These are phyloP conservation scores for Pleurotus djamor DNA, from an alignment of 768 basidiomycete species.

Conservation along the genomic window DNA sequence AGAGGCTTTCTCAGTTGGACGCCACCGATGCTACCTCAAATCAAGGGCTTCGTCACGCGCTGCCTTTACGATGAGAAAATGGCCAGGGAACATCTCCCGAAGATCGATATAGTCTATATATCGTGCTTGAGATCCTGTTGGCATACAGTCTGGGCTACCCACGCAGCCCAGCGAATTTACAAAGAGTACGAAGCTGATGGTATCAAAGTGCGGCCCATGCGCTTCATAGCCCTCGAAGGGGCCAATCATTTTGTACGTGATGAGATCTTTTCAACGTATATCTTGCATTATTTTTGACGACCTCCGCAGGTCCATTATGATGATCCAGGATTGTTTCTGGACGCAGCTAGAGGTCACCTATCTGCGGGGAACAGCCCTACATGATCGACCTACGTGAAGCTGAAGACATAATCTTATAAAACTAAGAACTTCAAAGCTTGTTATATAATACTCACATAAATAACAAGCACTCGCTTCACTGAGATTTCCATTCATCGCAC, in stretches of 20 bases:
- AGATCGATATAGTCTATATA: conserved; percentile 18
- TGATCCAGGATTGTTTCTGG: not conserved
- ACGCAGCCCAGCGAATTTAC: conserved; percentile 15
- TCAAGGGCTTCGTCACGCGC: not conserved
- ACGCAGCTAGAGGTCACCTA: not conserved
- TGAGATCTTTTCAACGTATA: no score
- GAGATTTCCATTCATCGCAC: no score
- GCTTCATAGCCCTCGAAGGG: conserved; percentile 19
- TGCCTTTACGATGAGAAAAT: not conserved
- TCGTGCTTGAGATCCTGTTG: conserved; percentile 17
- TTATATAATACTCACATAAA: no score
- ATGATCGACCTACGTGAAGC: no score
- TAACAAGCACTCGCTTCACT: no score
- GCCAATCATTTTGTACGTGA: conserved; percentile 35
- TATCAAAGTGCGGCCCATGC: conserved; percentile 16
- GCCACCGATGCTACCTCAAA: conserved; percentile 18
- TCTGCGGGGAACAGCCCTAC: no score
- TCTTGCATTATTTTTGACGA: not conserved
- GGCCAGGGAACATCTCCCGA: conserved; percentile 14
- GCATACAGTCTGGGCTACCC: conserved; percentile 19
- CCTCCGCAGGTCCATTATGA: not conserved
- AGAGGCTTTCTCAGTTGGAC: no score
- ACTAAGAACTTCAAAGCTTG: no score
- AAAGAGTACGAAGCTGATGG: conserved; percentile 14
- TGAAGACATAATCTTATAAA: no score